These are phyloP conservation scores for Neospermospora avenae DNA, from an alignment of 2,329 filamentous ascomycete species.

Conservation along the genomic window DNA sequence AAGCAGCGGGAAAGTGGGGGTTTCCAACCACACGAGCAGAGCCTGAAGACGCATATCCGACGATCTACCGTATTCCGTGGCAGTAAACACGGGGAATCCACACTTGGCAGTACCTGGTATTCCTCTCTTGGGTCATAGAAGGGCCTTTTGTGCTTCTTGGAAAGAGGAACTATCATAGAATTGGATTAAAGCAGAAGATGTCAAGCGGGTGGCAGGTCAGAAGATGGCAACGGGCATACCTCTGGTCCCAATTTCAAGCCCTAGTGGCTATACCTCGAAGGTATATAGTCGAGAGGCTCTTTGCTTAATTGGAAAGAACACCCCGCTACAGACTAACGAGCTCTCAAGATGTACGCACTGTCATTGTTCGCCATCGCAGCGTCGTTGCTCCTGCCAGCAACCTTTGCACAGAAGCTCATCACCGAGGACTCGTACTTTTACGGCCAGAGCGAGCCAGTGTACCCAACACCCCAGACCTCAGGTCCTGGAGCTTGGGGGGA, in stretches of 20 bases:
- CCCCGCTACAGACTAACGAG: background rate
- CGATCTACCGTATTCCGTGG: background rate
- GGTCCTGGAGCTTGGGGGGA: constrained; percentile 50
- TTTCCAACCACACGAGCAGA: background rate
- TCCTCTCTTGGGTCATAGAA: background rate
- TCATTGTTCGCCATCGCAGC: background rate
- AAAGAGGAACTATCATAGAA: background rate
- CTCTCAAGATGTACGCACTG: background rate
- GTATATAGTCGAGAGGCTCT: background rate
- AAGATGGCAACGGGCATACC: background rate
- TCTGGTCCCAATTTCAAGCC: background rate
- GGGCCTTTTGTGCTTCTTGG: background rate
- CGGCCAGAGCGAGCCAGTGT: constrained; percentile 36
- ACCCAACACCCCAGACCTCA: constrained; percentile 32
- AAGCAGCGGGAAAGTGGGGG: background rate
- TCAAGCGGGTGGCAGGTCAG: background rate
- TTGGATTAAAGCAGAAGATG: background rate
- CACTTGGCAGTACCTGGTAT: background rate
- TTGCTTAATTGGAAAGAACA: background rate
- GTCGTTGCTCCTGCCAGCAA: background rate
- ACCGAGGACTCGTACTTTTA: constrained; percentile 35
- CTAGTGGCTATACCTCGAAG: background rate
- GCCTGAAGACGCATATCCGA: background rate
- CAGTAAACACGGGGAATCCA: background rate
- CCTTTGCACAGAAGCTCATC: constrained; percentile 15